Evolutionary conservation across 2,329 filamentous ascomycete species (phyloP), one percentile per base, ranked within the genome.

Genomic region (Herpotrichia juniperi): DNA sequence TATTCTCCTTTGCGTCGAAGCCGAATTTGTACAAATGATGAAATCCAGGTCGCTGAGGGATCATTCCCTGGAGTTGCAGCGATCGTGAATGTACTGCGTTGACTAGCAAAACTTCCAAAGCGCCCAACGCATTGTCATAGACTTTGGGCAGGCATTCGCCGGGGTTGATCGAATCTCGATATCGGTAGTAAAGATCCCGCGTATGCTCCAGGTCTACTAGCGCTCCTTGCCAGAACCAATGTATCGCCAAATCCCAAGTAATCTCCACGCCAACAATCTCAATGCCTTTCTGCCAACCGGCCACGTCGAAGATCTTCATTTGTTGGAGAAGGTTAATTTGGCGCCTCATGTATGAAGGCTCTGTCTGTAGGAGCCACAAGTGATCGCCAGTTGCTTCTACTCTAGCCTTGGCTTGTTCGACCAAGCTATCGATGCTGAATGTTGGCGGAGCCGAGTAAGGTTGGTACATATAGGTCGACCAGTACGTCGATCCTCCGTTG

Each of bases 281-380:
- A 3, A 21, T 11, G 10, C 16, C 4, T 3, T 43, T 14, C 9
- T 3, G 10, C 10, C 12, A 4, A 7, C 16, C 12, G 24, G 25
- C 9, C 5, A 37, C 25, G 1, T 17, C 14, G 6, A 17, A 17
- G 10, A 16, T 12, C 5, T 40, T 12, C n/a, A 26, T 43, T 19
- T 60, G 50, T 10, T 26, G 42, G 1, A 59, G 16, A 2, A 50
- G n/a, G 5, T 34, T 31, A 8, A 55, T 19, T 16, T 61, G 54
- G 14, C 53, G 50, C 19, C 43, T 28, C 11, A 63, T 19, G 42
- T 63, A 62, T 2, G 49, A 39, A 4, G 56, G 48, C 21, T 63
- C 64, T 0, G 58, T 68, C 46, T 70, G 67, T 2, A 67, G 28
- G 1, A 64, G 49, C 51, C 53, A 59, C 1, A 66, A 40, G n/a